Evolutionary conservation across 176 grass and related monocot genomes (phyloP), one percentile per base, ranked within the genome.

Genomic region (Otatea glauca): DNA sequence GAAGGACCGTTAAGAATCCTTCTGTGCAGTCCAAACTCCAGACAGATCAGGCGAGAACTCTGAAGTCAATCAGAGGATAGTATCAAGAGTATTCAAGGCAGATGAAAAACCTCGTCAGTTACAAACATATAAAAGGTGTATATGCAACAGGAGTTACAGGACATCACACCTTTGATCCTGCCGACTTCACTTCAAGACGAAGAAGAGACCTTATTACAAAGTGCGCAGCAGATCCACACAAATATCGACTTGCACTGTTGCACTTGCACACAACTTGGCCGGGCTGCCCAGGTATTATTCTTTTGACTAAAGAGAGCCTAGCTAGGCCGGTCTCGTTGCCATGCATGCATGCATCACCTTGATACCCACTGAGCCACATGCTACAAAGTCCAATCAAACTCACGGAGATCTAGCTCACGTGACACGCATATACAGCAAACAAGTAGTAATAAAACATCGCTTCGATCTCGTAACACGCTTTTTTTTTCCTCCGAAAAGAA

Each of bases 371-470:
- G 10, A 37, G 14, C 23, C 68, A 49, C 55, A 72, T 62, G 80
- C 18, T 32, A 11, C 25, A 7, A 48, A 83, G 24, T 73, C 10
- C 80, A 44, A 15, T 35, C 23, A 41, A 35, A 71, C 68, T 34
- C 80, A 15, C 4, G 54, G 3, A 72, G 62, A 72, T 82, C 68
- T 60, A 72, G 53, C 51, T 58, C 66, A 71, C 51, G 51, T 34
- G 51, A 59, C 66, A 9, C 50, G 11, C 51, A 58, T 27, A 32
- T 27, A 14, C 79, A 81, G n/a, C 79, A 81, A 49, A 23, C 7
- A 47, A 23, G 21, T 10, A 84, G 11, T 45, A 17, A 25, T 10
- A 45, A 42, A 55, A 10, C 69, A 48, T 72, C 21, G 45, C 25
- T 74, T 34, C n/a, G 21, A 27, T 77, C 55, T 50, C 25, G 5